Evolutionary conservation across 768 basidiomycete genomes (phyloP), one percentile per base, ranked within the genome.

Genomic region (Tylopilus vinaceipallidus): DNA sequence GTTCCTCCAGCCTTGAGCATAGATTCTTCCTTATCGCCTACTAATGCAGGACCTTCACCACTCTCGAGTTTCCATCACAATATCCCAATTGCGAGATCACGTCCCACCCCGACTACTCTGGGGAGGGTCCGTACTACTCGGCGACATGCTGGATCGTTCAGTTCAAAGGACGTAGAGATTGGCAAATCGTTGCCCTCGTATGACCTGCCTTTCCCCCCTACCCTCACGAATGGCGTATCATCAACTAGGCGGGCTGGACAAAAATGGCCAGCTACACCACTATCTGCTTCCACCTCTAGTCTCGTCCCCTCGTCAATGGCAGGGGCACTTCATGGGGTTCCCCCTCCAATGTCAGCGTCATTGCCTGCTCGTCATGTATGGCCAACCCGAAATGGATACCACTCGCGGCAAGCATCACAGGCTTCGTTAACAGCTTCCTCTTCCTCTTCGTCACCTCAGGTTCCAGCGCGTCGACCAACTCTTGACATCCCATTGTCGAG

Each of bases 81-180:
- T 19, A 24, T 58, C 27, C 68, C 68, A 16, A 60, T 70, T 23
- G 63, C 61, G 9, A 64, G 57, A 54, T 68, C 62, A 19, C 67
- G 63, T 13, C 57, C 59, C 5, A 58, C 62, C 6, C 65, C 58
- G 19, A 63, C 49, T 54, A 51, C 54, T 22, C 65, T 59, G 49
- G 76, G 69, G 48, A 75, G 77, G 52, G 68, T 67, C 22, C 82
- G 82, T 23, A 84, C 79, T 42, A 77, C 81, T 20, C 77, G 93
- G 37, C 77, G 94, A 32, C 89, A 95, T 65, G 94, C 90, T 6
- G 94, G 94, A n/a, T 95, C 94, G 4, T 98, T 95, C 72, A 95
- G 94, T 53, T 84, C 79, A 22, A 88, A 91, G 62, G 94, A 97
- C 64, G 88, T 95, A 6, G 86, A 95, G 63, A 83, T 90, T 43